Conservation (phyloP, 2,329 filamentous ascomycete genomes). For the Phyllachora maydis region DNA sequence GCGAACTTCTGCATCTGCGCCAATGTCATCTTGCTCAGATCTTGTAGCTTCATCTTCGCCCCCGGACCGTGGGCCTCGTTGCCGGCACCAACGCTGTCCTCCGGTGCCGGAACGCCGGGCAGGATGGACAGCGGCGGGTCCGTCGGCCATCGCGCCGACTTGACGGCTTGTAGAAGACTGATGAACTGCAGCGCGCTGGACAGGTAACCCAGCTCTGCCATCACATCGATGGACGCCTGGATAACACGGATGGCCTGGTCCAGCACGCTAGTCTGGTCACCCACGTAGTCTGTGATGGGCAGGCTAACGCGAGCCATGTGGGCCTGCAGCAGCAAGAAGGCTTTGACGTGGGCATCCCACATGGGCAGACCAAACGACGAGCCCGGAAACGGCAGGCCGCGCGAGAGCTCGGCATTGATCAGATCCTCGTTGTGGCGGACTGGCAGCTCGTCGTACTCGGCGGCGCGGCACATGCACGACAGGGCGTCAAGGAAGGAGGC, state of each 20-base stretch:
- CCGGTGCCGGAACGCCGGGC: constrained; percentile 37
- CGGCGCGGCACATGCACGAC: constrained; percentile 81
- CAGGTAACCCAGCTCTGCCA: constrained; percentile 72
- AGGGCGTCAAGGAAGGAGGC: constrained; percentile 68
- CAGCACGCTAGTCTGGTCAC: constrained; percentile 73
- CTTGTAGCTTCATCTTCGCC: constrained; percentile 21
- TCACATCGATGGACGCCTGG: constrained; percentile 82
- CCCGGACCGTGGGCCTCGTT: too few relatives aligned
- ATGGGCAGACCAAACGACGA: constrained; percentile 55
- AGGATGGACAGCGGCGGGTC: constrained; percentile 65
- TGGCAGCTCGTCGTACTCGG: constrained; percentile 92
- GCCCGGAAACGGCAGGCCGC: constrained; percentile 48
- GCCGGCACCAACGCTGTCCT: constrained; percentile 9
- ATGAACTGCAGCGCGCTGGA: constrained; percentile 69
- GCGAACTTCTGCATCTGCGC: constrained; percentile 20
- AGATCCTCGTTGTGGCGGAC: constrained; percentile 97
- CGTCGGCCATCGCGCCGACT: constrained; percentile 76
- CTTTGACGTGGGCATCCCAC: constrained; percentile 98
- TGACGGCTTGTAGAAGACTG: constrained; percentile 72
- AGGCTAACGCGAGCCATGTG: constrained; percentile 87
- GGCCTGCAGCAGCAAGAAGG: constrained; percentile 81
- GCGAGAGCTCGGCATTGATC: constrained; percentile 78
- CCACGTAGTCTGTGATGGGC: constrained; percentile 92
- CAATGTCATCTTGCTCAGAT: constrained; percentile 15
- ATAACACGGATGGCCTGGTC: constrained; percentile 95